Conservation (phyloP, 257 asterid species). For the Ophiorrhiza pumila region DNA sequence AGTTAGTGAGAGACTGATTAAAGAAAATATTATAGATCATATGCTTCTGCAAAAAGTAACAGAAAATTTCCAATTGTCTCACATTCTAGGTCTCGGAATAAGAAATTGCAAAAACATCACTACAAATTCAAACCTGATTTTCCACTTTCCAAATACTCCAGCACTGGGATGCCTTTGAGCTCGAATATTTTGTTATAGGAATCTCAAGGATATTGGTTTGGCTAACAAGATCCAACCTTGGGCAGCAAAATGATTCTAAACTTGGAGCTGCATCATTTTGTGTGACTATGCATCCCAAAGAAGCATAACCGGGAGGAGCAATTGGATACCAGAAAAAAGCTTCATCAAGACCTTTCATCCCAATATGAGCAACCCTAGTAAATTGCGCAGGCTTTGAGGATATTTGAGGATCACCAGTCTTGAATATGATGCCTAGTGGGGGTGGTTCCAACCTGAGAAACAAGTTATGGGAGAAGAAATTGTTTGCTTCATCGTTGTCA, state of each 20-base stretch:
- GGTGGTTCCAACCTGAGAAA: constrained; percentile 91
- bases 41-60: not conserved
- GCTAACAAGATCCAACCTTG: constrained; percentile 88
- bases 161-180: constrained; percentile 70
- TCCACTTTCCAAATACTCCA: constrained; percentile 99
- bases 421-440: constrained; percentile 81
- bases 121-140: constrained; percentile 63
- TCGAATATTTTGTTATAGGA: constrained; percentile 82
- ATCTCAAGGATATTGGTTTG: constrained; percentile 76
- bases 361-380: constrained; percentile 86
- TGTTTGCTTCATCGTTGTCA: not conserved
- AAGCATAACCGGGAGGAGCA: constrained; percentile 96
- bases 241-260: constrained; percentile 72
- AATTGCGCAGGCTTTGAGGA: constrained; percentile 84
- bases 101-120: not conserved
- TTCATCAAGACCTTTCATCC: constrained; percentile 75
- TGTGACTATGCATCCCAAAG: constrained; percentile 90
- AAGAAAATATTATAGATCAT: not conserved
- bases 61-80: constrained; percentile 18
- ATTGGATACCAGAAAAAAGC: constrained; percentile 94
- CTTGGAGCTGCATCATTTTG: constrained; percentile 68
- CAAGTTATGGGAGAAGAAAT: constrained; percentile 11
- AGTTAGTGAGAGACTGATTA: not conserved
- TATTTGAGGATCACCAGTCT: constrained; percentile 68
- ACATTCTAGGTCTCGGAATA: constrained; percentile 12